Base-by-base conservation (phyloP, 129 eudicot species). In the Tagetes patula region DNA sequence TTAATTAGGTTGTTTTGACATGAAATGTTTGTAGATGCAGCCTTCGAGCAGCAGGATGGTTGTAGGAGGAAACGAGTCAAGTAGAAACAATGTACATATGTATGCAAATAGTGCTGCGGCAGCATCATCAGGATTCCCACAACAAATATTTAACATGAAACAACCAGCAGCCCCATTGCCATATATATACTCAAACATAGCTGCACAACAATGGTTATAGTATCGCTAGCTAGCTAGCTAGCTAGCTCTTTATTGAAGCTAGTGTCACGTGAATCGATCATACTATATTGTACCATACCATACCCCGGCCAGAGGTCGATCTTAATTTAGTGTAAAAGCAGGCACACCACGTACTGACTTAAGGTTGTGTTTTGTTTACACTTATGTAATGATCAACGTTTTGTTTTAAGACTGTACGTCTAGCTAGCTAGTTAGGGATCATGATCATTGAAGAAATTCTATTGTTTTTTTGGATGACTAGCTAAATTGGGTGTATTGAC, bases 101-200 rank as follows among this genome's bases (percentile, higher is more conserved):
- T 83, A 75, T 77, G 87, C 88, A 60, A 83, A 72, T 45, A 65
- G 81, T 90, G 91, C 89, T 90, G 96, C 97, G 91, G 99, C 97
- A 95, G 99, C 97, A 95, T 95, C 99, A 91, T 95, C 99, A 95
- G 94, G 99, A 95, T 95, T 91, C 97, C 89, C 83, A 62, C 92
- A 82, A 81, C 87, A 81, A 65, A 81, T 74, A 75, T 64, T 70
- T 64, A 65, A 65, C 74, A 42, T 65, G 59, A 81, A 81, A 34
- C 84, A 70, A 66, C 69, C 73, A 42, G 69, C 84, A 63, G 73
- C 86, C 52, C 79, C 80, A 68, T 80, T 88, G 11, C 10, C 34
- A 5, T 54, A 54, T 54, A 5, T 82, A 83, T 56, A 81, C 85
- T 77, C 84, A 82, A 66, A 83, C 87, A 37, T 85, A 95, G 95